Evolutionary conservation across 2,329 filamentous ascomycete genomes (phyloP), one percentile per base, ranked within the genome.

Genomic region (Diplodia corticola): DNA sequence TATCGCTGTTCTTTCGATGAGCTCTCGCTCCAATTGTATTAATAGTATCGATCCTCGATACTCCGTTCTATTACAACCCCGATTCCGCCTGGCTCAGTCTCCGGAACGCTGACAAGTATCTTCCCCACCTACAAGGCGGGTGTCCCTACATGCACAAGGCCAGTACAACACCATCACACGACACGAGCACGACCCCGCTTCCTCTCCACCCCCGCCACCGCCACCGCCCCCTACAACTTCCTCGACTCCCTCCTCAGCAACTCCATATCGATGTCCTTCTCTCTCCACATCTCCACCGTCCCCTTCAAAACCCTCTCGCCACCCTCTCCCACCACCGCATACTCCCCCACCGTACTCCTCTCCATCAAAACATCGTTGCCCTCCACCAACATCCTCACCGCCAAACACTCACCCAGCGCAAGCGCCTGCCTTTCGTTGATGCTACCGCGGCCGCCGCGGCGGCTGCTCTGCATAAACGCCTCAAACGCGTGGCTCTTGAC

Each of bases 1-100:
- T n/a, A n/a, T n/a, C n/a, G n/a, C n/a, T n/a, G n/a, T n/a, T n/a
- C n/a, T n/a, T 13, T 10, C 7, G 35, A 37, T 37, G 12, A 37
- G 30, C 4, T 15, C 15, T 49, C 46, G n/a, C 6, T 49, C 22
- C 20, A 72, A 64, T 72, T n/a, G n/a, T n/a, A n/a, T n/a, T n/a
- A n/a, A n/a, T n/a, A n/a, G n/a, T n/a, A n/a, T n/a, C n/a, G n/a
- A n/a, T n/a, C n/a, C n/a, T n/a, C n/a, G n/a, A n/a, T n/a, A n/a
- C n/a, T n/a, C n/a, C n/a, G n/a, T n/a, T n/a, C n/a, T n/a, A n/a
- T n/a, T n/a, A n/a, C n/a, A n/a, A n/a, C n/a, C n/a, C n/a, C n/a
- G n/a, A n/a, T n/a, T n/a, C n/a, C 70, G 7, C 70, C 70, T 2
- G 70, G 70, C 59, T 67, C 49, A 5, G 71, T 68, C 4, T 68